Conservation (phyloP, 2,329 filamentous ascomycete species). For the Amesomyces nigricolor region DNA sequence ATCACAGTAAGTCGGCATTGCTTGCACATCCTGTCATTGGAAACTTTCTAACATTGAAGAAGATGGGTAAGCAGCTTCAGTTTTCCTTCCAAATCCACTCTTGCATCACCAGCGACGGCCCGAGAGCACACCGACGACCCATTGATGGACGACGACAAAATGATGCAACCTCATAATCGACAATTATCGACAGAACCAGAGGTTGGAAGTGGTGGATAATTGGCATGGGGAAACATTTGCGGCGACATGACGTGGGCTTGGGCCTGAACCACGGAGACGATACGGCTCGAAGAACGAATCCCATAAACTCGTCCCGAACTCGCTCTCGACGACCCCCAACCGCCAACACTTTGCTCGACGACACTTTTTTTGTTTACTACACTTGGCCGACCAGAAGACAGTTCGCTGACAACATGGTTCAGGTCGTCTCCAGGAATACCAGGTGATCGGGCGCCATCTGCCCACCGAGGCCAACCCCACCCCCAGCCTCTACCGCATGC, state of each 20-base stretch:
- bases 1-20: constrained; percentile 43
- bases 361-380: not conserved
- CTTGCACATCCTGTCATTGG: not conserved
- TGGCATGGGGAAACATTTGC: not conserved
- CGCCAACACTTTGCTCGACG: not conserved
- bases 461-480: constrained; percentile 95
- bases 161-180: not conserved
- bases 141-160: constrained; percentile 1
- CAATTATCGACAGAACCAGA: not conserved
- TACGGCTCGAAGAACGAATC: not conserved
- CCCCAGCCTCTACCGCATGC: constrained; percentile 99
- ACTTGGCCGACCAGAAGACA: not conserved
- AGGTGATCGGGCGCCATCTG: constrained; percentile 99
- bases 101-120: constrained; percentile 16
- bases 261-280: not conserved
- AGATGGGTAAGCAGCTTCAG: constrained; percentile 56
- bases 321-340: not conserved
- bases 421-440: constrained; percentile 99
- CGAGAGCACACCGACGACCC: constrained; percentile 5
- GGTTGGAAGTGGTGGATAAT: not conserved
- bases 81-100: not conserved
- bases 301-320: not conserved
- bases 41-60: constrained; percentile 23
- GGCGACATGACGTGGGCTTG: not conserved
- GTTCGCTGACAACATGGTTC: constrained; percentile 28